These are phyloP conservation scores for Entomortierella lignicola DNA, from an alignment of 192 early-diverging fungal species.

Conservation along the genomic window DNA sequence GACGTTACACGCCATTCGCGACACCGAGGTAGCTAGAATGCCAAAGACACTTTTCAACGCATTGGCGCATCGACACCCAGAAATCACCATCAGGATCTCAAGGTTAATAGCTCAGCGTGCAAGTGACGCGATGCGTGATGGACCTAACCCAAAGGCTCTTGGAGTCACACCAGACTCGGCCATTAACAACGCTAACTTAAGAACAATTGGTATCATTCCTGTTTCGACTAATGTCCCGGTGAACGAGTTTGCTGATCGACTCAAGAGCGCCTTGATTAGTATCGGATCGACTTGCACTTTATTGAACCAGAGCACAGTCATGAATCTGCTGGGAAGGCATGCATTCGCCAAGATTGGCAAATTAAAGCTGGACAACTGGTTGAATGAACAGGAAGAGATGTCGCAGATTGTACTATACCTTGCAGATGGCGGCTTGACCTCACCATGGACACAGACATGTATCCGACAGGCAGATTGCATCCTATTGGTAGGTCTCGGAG, in stretches of 20 bases:
- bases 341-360: slow-evolving; percentile 92
- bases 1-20: slow-evolving; percentile 97
- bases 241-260: slow-evolving; percentile 85
- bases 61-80: slow-evolving; percentile 87
- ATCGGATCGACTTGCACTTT: slow-evolving; percentile 79
- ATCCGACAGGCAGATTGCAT: slow-evolving; percentile 98
- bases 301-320: slow-evolving; percentile 85
- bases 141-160: slow-evolving; percentile 15
- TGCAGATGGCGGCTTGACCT: slow-evolving; percentile 90
- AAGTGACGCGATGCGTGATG: slow-evolving; percentile 36
- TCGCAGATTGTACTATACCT: slow-evolving; percentile 92
- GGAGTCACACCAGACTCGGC: slow-evolving; percentile 64
- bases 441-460: slow-evolving; percentile 95
- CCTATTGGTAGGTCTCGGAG: slow-evolving; percentile 91
- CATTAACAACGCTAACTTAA: slow-evolving; percentile 92
- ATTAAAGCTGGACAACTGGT: slow-evolving; percentile 92
- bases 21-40: slow-evolving; percentile 95
- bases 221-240: slow-evolving; percentile 86
- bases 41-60: slow-evolving; percentile 96
- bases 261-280: slow-evolving; percentile 76
- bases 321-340: slow-evolving; percentile 86
- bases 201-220: slow-evolving; percentile 94
- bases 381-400: slow-evolving; percentile 93
- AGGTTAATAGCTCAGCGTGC: slow-evolving; percentile 82
- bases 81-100: slow-evolving; percentile 91